These are phyloP conservation scores for Trichophyton rubrum DNA, from an alignment of 2,329 filamentous ascomycete genomes.

Conservation along the genomic window DNA sequence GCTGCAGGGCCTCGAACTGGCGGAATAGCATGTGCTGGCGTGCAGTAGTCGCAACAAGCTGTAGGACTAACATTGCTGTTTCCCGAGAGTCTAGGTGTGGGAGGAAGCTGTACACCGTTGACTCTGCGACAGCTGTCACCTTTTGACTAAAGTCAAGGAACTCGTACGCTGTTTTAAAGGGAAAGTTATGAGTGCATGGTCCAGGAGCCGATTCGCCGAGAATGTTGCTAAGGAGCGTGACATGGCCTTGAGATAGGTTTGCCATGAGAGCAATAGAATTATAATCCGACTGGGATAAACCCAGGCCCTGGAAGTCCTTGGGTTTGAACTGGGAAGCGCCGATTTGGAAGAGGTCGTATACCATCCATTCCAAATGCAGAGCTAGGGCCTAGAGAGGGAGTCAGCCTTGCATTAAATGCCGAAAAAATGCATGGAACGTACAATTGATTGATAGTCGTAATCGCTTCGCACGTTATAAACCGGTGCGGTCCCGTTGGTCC, in stretches of 20 bases:
- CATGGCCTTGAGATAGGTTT: slow-evolving; percentile 64
- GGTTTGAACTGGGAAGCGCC: slow-evolving; percentile 57
- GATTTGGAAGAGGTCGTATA: slow-evolving; percentile 70
- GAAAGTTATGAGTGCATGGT: slow-evolving; percentile 74
- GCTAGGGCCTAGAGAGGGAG: slow-evolving; percentile 42
- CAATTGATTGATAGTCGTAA: slow-evolving; percentile 68
- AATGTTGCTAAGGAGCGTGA: slow-evolving; percentile 64
- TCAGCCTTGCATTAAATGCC: not conserved
- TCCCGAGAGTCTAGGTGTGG: slow-evolving; percentile 65
- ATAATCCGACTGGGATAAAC: slow-evolving; percentile 56
- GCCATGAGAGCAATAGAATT: slow-evolving; percentile 64
- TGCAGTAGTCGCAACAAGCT: slow-evolving; percentile 66
- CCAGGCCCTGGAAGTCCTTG: slow-evolving; percentile 55
- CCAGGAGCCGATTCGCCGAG: slow-evolving; percentile 56
- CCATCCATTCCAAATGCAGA: slow-evolving; percentile 73
- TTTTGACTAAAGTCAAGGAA: slow-evolving; percentile 78
- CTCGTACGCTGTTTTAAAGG: slow-evolving; percentile 59
- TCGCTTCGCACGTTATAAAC: slow-evolving; percentile 69
- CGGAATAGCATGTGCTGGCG: slow-evolving; percentile 77
- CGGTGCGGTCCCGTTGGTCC: slow-evolving; percentile 63
- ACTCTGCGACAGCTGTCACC: slow-evolving; percentile 68
- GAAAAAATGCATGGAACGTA: slow-evolving; percentile 14
- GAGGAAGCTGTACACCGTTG: slow-evolving; percentile 69
- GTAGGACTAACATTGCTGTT: slow-evolving; percentile 58
- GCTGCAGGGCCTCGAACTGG: slow-evolving; percentile 66